Evolutionary conservation across 2,329 filamentous ascomycete genomes (phyloP), one percentile per base, ranked within the genome.

Genomic region (Escovopsis weberi): DNA sequence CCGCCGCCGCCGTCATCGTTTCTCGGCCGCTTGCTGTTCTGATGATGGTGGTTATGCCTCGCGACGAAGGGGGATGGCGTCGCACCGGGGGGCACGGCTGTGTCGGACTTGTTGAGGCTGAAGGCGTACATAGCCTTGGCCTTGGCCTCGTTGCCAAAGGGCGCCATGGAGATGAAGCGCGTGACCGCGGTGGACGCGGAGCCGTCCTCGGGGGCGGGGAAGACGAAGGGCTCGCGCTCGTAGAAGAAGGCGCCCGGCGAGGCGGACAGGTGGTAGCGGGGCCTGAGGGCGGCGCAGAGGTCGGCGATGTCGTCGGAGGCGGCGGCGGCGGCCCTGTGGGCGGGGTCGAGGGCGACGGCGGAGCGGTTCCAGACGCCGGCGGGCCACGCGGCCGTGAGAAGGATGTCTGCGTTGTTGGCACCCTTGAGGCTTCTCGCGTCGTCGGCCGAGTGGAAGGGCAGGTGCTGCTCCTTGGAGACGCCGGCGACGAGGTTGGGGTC

Each of bases 211-310:
- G 28, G 28, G 6, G 62, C 51, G 2, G 73, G 69, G 57, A 94
- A 81, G 55, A 91, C 80, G 65, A 95, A 98, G 0, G 89, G 86
- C 60, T 96, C 91, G 43, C 91, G 79, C 63, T 98, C 89, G 58
- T 81, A 96, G 62, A 84, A 89, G 53, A 79, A 79, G 6, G 70
- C 63, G 8, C 58, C 59, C 1, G 76, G 70, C 0, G 84, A 84
- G 4, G 75, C 69, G 2, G 85, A 78, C 54, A 96, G 80, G 59
- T 96, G 88, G 56, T 98, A 98, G 26, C 85, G 79, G n/a, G 91
- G 91, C 58, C 87, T 91, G 18, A 98, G 63, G 1, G 76, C 64
- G 3, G 79, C 70, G 54, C 82, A 89, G 10, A 98, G 70, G 46
- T 93, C 83, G 6, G 87, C 78, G 36, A 96, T 68, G 43, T 79